Evolutionary conservation across 2,329 filamentous ascomycete species (phyloP), one percentile per base, ranked within the genome.

Genomic region (Aspergillus ibericus): DNA sequence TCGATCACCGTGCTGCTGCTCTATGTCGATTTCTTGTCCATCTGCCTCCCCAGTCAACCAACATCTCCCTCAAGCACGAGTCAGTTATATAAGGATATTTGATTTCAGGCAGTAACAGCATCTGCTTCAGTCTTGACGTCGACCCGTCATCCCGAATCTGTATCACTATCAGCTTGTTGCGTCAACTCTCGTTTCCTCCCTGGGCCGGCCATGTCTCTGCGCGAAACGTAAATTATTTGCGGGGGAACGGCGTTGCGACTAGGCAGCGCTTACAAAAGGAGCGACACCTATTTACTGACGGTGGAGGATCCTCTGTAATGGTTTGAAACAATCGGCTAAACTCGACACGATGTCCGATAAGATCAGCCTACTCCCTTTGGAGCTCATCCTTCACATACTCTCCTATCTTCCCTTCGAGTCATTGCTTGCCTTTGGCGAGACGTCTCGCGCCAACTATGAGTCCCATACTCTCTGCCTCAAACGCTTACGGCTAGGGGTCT

Each of bases 371-470:
- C 64, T 76, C 22, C 73, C 73, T 1, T 51, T 68, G 25, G 73
- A 76, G 59, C 52, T 75, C 40, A 60, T 72, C 7, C 63, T 71
- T 22, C 62, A 68, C 18, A 71, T 75, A 18, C 67, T 75, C 12
- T 66, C 68, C 20, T 60, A 70, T 52, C 62, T 76, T 4, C 63
- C 70, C 15, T 62, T 74, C 29, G 44, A 64, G 16, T 66, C 68
- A 16, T 58, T 75, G 12, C 60, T 75, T 13, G 53, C 65, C n/a
- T 74, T 75, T 51, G 70, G 68, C 15, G 65, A 59, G 34, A 73
- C 72, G n/a, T 73, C 61, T 38, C 67, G 63, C 16, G 42, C 60
- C 15, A 70, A 72, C 49, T 65, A 69, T 42, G 49, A 52, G 32
- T 68, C 66, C n/a, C 70, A 74, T 35, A 63, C 61, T 10, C 60